Base-by-base conservation (phyloP, 139 green algal genomes). In the Mesostigma viride region DNA sequence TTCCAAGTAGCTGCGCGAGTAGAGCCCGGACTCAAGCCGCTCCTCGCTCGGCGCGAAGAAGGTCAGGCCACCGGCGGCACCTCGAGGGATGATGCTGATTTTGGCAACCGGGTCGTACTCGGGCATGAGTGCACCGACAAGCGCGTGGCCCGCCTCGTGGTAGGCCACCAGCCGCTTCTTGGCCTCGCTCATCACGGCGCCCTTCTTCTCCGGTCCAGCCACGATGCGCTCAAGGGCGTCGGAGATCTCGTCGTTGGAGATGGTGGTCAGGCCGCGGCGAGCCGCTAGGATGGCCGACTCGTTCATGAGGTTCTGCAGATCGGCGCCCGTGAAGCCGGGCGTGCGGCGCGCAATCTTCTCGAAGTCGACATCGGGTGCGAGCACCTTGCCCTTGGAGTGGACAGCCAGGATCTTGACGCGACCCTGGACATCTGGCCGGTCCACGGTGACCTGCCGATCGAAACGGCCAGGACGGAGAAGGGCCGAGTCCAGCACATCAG, bases 261-360 rank as follows among this genome's bases (percentile, higher is more conserved):
- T 95, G 83, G 97, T 91, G 81, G 94, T 96, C 35, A 98, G 81
- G 58, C 87, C 76, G 61, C 94, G 84, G 47, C 94, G 82, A 0
- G 94, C 94, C 26, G 94, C 94, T 69, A 98, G 72, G 76, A 99
- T 98, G 62, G 94, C 94, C 0, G 94, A 89, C 87, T 99, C 94
- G 76, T 99, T 99, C 90, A 98, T 96, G 40, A 99, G 84, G 85
- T 98, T 98, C 84, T 96, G 88, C 72, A 99, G 82, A 72, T 98
- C 94, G 28, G 94, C 94, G 56, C 93, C 89, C 33, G 84, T 87
- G 68, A 89, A 90, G 27, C 84, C 83, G 14, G 80, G 80, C 20
- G 78, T 84, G 62, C 79, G 73, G 35, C 79, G 61, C 3, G 79
- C 78, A 30, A 85, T 36, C 68, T 83, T 85, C 3, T 85, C 79